Conservation (phyloP, 192 early-diverging fungal genomes). For the Coemansia sp. region DNA sequence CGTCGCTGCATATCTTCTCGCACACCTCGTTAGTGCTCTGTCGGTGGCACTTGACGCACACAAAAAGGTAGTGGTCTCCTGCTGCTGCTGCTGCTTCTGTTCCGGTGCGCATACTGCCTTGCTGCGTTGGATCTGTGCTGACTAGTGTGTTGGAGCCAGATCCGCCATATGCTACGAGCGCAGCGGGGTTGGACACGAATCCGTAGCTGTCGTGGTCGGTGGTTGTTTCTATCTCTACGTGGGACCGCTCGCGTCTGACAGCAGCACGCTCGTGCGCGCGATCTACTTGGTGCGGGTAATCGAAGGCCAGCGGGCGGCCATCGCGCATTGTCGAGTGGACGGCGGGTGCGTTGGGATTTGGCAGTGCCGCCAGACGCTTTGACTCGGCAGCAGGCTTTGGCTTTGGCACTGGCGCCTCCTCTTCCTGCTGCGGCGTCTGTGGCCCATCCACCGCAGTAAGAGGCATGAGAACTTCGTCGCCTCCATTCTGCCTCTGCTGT, state of each 20-base stretch:
- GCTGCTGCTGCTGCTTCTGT: background rate
- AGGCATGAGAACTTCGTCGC: constrained; percentile 40
- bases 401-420: background rate
- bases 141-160: background rate
- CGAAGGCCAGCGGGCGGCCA: constrained; percentile 45
- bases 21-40: constrained; percentile 55
- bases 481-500: constrained; percentile 20
- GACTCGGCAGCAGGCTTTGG: constrained; percentile 21
- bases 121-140: background rate
- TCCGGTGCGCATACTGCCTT: too few species aligned
- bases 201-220: constrained; percentile 47
- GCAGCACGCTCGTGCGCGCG: background rate
- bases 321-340: constrained; percentile 29
- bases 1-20: constrained; percentile 56
- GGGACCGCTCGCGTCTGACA: constrained; percentile 31
- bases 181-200: constrained; percentile 49
- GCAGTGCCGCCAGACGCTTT: constrained; percentile 41
- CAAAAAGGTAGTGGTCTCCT: constrained; percentile 52
- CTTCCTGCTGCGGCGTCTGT: constrained; percentile 11
- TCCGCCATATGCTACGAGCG: constrained; percentile 13
- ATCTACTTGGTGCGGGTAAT: constrained; percentile 32
- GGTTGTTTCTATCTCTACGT: constrained; percentile 45
- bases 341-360: constrained; percentile 49
- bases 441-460: constrained; percentile 23
- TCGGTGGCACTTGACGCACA: constrained; percentile 53